These are phyloP conservation scores for Fraxinus anomala DNA, from an alignment of 257 asterid genomes.

Conservation along the genomic window DNA sequence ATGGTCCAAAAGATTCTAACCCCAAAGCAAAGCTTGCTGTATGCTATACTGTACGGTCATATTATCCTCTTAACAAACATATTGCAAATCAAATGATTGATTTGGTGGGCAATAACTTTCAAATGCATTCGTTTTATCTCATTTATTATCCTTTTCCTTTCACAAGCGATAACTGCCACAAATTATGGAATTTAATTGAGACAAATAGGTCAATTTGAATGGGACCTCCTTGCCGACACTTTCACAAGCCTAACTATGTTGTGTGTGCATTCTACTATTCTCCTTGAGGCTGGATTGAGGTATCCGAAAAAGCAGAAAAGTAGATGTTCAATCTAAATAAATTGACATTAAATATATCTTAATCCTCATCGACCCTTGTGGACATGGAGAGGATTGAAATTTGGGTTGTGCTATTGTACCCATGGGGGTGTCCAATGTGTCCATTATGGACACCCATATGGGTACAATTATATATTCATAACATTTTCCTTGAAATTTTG, in stretches of 20 bases:
- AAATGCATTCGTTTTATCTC: slow-evolving; percentile 9
- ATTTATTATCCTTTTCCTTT: slow-evolving; percentile 16
- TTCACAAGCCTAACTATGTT: neutral
- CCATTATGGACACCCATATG: no score
- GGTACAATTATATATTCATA: no score
- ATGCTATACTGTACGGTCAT: no score
- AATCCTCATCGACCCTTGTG: neutral
- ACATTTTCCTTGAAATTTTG: no score
- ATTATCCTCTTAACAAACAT: neutral
- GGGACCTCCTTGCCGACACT: slow-evolving; percentile 30
- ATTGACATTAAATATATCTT: neutral
- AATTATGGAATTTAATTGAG: slow-evolving; percentile 25
- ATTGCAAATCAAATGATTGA: slow-evolving; percentile 35
- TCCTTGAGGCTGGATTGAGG: neutral
- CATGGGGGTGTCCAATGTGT: no score
- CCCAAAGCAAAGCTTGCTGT: no score
- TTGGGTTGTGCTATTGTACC: no score
- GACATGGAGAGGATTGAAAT: neutral
- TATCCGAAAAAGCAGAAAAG: neutral
- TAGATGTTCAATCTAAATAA: neutral
- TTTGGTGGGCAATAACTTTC: slow-evolving; percentile 54
- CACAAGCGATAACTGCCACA: slow-evolving; percentile 35
- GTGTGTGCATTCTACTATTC: neutral
- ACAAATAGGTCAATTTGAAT: slow-evolving; percentile 26
- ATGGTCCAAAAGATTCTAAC: no score